Percentiles rank a stretch among this genome's conserved stretches.
Evolutionary conservation across 768 basidiomycete genomes (phyloP).

Genomic region (Termitomyces sp.): DNA sequence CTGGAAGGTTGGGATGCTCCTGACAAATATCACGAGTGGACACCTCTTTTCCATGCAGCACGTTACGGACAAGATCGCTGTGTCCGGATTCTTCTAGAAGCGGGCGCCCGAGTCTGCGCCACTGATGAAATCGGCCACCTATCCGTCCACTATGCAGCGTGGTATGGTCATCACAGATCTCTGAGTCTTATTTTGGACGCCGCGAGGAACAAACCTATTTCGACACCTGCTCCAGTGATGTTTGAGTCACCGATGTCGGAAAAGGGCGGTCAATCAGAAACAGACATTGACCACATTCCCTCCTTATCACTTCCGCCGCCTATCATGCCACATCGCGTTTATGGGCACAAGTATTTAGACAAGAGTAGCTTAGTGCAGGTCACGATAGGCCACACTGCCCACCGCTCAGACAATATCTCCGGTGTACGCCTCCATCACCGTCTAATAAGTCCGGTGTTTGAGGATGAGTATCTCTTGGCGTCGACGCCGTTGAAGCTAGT

Average conservation of each 20-base stretch:
- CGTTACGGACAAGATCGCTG: conserved; percentile 77
- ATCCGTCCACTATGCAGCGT: conserved; percentile 92
- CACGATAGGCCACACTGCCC: conserved; percentile 66
- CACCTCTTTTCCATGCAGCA: conserved; percentile 92
- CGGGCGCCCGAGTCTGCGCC: conserved; percentile 69
- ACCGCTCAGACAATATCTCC: conserved; percentile 26
- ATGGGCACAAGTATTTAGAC: conserved; percentile 95
- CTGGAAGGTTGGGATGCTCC: conserved; percentile 79
- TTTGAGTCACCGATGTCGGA: conserved; percentile 38
- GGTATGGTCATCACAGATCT: conserved; percentile 83
- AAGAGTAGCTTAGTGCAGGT: conserved; percentile 82
- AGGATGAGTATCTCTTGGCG: conserved; percentile 61
- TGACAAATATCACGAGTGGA: conserved; percentile 99
- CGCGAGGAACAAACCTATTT: conserved; percentile 24
- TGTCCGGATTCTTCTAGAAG: conserved; percentile 72
- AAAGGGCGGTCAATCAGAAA: conserved; percentile 35
- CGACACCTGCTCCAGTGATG: conserved; percentile 17
- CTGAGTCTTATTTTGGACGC: conserved; percentile 55
- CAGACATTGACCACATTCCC: conserved; percentile 89
- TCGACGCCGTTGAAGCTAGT: conserved; percentile 91
- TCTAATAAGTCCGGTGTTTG: conserved; percentile 62
- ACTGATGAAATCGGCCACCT: conserved; percentile 82
- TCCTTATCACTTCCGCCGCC: conserved; percentile 94
- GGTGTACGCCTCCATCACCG: conserved; percentile 71
- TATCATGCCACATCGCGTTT: conserved; percentile 96